These are phyloP conservation scores for Leccinum rimulosum DNA, from an alignment of 768 basidiomycete species.

Conservation along the genomic window DNA sequence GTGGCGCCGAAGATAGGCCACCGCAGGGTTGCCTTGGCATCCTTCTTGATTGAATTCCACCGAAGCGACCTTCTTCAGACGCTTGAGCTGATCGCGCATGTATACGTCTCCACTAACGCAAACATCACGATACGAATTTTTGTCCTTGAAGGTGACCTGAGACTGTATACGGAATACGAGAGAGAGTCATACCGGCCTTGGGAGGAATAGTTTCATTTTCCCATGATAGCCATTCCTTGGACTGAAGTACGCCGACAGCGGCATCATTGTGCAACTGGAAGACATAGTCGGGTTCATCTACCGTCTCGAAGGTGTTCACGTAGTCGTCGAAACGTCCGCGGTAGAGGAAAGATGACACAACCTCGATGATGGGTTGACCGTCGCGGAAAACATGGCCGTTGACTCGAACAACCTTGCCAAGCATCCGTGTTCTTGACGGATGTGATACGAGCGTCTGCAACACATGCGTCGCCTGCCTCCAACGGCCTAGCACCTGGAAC, in stretches of 20 bases:
- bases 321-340: conserved; percentile 93
- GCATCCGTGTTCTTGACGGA: conserved; percentile 88
- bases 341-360: conserved; percentile 94
- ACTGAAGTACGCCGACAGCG: conserved; percentile 83
- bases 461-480: conserved; percentile 84
- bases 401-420: conserved; percentile 89
- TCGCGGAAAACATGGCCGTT: conserved; percentile 80
- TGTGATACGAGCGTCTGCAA: conserved; percentile 81
- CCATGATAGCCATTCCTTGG: conserved; percentile 99
- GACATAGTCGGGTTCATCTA: conserved; percentile 85
- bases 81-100: conserved; percentile 84
- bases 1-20: conserved; percentile 90
- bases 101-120: conserved; percentile 84
- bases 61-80: conserved; percentile 82
- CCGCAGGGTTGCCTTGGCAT: conserved; percentile 89
- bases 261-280: conserved; percentile 76
- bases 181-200: conserved; percentile 69
- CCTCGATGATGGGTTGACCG: conserved; percentile 83
- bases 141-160: conserved; percentile 88
- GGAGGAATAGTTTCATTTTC: conserved; percentile 78
- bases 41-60: conserved; percentile 86
- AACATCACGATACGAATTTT: conserved; percentile 77
- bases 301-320: conserved; percentile 92
- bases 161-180: conserved; percentile 90
- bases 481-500: conserved; percentile 76